These are phyloP conservation scores for Mariannaea elegans DNA, from an alignment of 2,329 filamentous ascomycete genomes.

Conservation along the genomic window DNA sequence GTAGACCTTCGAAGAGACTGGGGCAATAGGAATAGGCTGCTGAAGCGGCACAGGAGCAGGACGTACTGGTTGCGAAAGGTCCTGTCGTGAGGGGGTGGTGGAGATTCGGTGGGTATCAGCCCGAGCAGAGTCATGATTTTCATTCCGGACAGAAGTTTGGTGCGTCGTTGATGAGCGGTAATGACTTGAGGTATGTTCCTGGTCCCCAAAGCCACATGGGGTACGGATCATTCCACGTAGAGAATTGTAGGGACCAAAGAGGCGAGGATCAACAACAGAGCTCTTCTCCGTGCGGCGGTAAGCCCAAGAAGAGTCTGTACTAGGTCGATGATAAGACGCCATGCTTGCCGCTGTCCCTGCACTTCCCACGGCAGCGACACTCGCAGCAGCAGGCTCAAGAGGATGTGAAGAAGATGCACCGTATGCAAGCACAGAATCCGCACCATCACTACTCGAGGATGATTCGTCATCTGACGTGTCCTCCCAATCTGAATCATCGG, in stretches of 20 bases:
- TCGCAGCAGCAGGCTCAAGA: constrained; percentile 34
- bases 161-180: constrained; percentile 56
- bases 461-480: constrained; percentile 61
- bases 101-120: constrained; percentile 68
- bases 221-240: constrained; percentile 62
- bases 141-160: constrained; percentile 65
- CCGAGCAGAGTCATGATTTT: constrained; percentile 62
- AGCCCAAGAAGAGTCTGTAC: constrained; percentile 36
- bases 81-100: constrained; percentile 50
- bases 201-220: constrained; percentile 62
- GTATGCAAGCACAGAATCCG: constrained; percentile 51
- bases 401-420: constrained; percentile 41
- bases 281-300: constrained; percentile 48
- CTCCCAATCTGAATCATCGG: constrained; percentile 66
- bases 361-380: constrained; percentile 46
- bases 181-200: constrained; percentile 41
- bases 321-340: constrained; percentile 43
- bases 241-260: constrained; percentile 70
- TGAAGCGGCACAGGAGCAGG: constrained; percentile 76
- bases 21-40: constrained; percentile 82
- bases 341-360: constrained; percentile 53
- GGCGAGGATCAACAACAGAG: constrained; percentile 64
- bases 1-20: constrained; percentile 76
- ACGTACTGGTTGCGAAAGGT: constrained; percentile 53
- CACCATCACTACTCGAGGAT: constrained; percentile 47